Evolutionary conservation across 495 filamentous ascomycete species (phyloP), one percentile per base, ranked within the genome.

Genomic region (Penicillium chermesinum): DNA sequence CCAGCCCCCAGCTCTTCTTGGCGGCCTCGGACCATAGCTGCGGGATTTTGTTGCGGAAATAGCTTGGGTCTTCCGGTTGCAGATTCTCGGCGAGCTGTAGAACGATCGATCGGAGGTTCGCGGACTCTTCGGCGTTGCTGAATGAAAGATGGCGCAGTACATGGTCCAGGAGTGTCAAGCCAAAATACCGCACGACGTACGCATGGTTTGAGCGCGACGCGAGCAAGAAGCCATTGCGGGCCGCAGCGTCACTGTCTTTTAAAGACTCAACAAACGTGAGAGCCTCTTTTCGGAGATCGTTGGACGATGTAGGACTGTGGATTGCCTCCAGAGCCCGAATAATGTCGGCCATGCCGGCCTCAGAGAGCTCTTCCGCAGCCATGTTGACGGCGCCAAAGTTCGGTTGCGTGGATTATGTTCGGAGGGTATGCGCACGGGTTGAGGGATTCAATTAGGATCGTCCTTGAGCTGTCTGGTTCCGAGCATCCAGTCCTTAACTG

Each of bases 21-120:
- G 90, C 89, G 42, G 95, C 69, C 63, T 96, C 93, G 6, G 89
- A 86, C 94, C 93, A 97, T 48, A 97, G 68, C 67, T 91, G 86
- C n/a, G 89, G 88, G 25, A 93, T 85, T 67, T 97, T 97, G 71
- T 93, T 97, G 57, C 91, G 81, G 52, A 97, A 67, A 59, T 88
- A 97, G 17, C 77, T 55, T 2, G 90, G 88, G 61, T 99, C 91
- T 17, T 84, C 75, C 42, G 79, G 77, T 8, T 78, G 72, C 45
- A 91, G 74, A 45, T 76, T 72, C 55, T 85, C 80, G n/a, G 90
- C 85, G 13, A 99, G 80, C 61, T 84, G 71, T 25, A 95, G 66
- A 27, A 94, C 77, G 78, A 88, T 89, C 34, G 73, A 68, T 22
- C 85, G 80, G 45, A 96, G 64, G n/a, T 73, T 74, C 10, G 62